Base-by-base conservation (phyloP, 768 basidiomycete genomes). In the Auricularia auricula-judae region DNA sequence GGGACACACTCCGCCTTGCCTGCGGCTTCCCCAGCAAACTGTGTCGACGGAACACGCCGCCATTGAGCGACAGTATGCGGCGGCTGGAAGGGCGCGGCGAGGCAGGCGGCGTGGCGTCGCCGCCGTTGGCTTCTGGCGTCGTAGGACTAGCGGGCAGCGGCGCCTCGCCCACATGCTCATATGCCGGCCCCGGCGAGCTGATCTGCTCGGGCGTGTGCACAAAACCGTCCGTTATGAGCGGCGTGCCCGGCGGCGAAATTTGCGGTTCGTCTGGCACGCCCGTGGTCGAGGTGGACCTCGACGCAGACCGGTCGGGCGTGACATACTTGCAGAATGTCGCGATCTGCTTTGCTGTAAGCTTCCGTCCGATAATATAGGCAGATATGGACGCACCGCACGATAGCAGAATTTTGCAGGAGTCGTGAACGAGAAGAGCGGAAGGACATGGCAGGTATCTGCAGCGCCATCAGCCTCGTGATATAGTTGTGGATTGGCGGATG, bases 371-470 rank as follows among this genome's bases (percentile, higher is more conserved):
- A 44, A 44, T 44, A 44, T 44, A 44, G 18, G 43, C 43, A 44
- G 14, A 33, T 63, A 29, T 1, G 58, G 51, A 36, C 23, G 21
- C 61, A 66, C 66, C 4, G 56, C 86, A 39, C 90, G 84, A 74
- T 86, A 89, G 71, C 89, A 91, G 68, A 81, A 92, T 70, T 91
- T 91, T 8, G 82, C 89, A 66, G 80, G 81, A 23, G 80, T 74
- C 1, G 82, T 84, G 72, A 87, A 88, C 35, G 79, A 86, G 72
- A 89, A 88, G 5, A 89, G 81, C 1, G 88, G 87, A 65, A 87
- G 74, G 43, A 88, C 88, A 74, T 90, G 88, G 63, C 86, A 86
- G 79, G 86, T 34, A 23, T 59, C 56, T 59, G 56, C 10, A 59
- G 16, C 23, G 34, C 2, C 36, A 7, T 42, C 56, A 21, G 35